These are phyloP conservation scores for Fusarium miscanthi DNA, from an alignment of 2,329 filamentous ascomycete species.

Conservation along the genomic window DNA sequence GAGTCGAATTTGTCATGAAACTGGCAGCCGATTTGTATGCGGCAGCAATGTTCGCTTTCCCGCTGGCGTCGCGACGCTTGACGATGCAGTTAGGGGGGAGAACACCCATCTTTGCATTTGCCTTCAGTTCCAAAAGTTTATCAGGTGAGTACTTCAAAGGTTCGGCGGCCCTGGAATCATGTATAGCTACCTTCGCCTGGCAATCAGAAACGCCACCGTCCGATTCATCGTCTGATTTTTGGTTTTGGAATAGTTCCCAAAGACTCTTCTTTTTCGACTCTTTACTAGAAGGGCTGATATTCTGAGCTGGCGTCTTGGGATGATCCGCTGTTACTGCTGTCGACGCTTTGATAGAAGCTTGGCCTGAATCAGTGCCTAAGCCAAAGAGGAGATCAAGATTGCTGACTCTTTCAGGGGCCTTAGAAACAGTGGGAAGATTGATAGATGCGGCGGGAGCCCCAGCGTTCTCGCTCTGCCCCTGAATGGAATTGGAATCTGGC, in stretches of 20 bases:
- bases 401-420: not conserved
- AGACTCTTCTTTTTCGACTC: not conserved
- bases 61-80: not conserved
- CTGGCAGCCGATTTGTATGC: not conserved
- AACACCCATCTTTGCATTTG: not conserved
- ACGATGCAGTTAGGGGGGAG: not conserved
- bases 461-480: not conserved
- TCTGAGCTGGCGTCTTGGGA: not conserved
- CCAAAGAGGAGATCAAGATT: not conserved
- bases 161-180: not conserved
- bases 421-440: not conserved
- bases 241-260: not conserved
- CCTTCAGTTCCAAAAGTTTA: constrained; percentile 15
- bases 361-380: not conserved
- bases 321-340: not conserved
- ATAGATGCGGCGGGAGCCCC: not conserved
- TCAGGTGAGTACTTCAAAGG: constrained; percentile 6
- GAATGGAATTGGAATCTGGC: not conserved
- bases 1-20: not conserved
- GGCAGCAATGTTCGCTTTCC: not conserved
- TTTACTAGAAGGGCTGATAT: not conserved
- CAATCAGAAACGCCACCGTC: not conserved
- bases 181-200: not conserved
- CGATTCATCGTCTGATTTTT: constrained; percentile 5
- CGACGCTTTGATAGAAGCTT: not conserved